Evolutionary conservation across 805 yeast species (phyloP).

Genomic region (Saccharomycopsis synnaedendra): DNA sequence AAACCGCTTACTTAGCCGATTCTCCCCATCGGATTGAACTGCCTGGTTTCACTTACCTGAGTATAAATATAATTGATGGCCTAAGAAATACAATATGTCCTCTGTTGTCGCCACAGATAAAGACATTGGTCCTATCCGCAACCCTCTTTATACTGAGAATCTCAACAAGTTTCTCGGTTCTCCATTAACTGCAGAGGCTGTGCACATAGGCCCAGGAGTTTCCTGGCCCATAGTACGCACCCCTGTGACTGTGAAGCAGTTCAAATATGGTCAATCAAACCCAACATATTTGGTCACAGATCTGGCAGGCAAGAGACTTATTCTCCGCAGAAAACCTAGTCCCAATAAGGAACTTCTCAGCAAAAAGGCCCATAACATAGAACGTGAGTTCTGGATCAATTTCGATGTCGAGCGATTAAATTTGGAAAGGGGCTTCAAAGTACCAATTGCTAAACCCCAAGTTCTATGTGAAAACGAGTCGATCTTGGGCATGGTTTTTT

Average conservation of each 20-base stretch:
- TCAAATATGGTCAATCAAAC: constrained; percentile 52
- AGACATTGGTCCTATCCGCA: constrained; percentile 23
- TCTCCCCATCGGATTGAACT: too few species aligned
- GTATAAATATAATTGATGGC: too few species aligned
- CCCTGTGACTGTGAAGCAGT: constrained; percentile 35
- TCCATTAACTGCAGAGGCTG: constrained; percentile 8
- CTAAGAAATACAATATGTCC: too few species aligned
- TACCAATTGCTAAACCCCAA: constrained; percentile 45
- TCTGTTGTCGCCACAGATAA: constrained; percentile 23
- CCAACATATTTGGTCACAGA: constrained; percentile 46
- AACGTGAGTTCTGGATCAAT: constrained; percentile 43
- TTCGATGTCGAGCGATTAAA: constrained; percentile 19
- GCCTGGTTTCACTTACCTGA: too few species aligned
- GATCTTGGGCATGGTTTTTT: constrained; percentile 43
- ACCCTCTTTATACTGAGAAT: constrained; percentile 20
- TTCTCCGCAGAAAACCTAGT: constrained; percentile 47
- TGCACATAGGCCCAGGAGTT: constrained; percentile 16
- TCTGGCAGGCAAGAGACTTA: constrained; percentile 28
- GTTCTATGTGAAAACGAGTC: constrained; percentile 46
- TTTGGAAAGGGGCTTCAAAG: constrained; percentile 19
- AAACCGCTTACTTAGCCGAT: too few species aligned
- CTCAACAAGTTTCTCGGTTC: constrained; percentile 20
- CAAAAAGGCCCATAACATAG: constrained; percentile 51
- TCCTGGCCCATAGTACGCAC: constrained; percentile 18
- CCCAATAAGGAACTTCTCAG: constrained; percentile 37